Percentiles rank a stretch among this genome's conserved stretches.
Evolutionary conservation across 305 asterid genomes (phyloP).

Genomic region (Fraxinus ornus): DNA sequence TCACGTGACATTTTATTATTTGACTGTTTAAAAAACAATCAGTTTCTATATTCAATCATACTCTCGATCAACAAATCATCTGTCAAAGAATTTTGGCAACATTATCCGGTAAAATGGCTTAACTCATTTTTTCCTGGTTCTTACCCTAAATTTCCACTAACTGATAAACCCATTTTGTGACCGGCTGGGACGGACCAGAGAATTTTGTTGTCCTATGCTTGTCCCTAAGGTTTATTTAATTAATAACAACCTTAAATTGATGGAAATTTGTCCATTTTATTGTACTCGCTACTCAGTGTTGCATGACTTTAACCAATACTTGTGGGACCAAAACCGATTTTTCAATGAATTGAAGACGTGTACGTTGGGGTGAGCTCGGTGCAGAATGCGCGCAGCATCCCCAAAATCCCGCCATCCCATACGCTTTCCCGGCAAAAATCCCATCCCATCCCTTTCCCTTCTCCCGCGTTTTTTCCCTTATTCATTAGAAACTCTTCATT

Average conservation of each 20-base stretch:
- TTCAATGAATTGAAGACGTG: not conserved
- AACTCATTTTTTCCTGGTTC: not conserved
- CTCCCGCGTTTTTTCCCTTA: not conserved
- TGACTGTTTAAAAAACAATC: no score
- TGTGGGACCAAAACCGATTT: not conserved
- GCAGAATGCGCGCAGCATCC: not conserved
- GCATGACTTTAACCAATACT: not conserved
- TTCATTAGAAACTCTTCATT: not conserved
- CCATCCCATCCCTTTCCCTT: not conserved
- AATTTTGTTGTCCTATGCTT: not conserved
- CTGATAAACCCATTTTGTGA: not conserved
- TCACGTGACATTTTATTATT: no score
- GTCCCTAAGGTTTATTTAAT: not conserved
- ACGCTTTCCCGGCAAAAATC: not conserved
- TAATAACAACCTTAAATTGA: not conserved
- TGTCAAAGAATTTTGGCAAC: no score
- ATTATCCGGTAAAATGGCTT: no score
- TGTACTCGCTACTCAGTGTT: not conserved
- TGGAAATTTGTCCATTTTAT: not conserved
- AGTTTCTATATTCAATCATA: no score
- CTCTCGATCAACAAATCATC: no score
- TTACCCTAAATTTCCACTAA: not conserved
- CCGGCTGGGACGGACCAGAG: not conserved
- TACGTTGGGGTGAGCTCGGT: not conserved
- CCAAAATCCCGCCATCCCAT: not conserved